Percentiles rank a stretch among this genome's conserved stretches.
Evolutionary conservation across 2,329 filamentous ascomycete species (phyloP).

Genomic region (Fusarium agapanthi): DNA sequence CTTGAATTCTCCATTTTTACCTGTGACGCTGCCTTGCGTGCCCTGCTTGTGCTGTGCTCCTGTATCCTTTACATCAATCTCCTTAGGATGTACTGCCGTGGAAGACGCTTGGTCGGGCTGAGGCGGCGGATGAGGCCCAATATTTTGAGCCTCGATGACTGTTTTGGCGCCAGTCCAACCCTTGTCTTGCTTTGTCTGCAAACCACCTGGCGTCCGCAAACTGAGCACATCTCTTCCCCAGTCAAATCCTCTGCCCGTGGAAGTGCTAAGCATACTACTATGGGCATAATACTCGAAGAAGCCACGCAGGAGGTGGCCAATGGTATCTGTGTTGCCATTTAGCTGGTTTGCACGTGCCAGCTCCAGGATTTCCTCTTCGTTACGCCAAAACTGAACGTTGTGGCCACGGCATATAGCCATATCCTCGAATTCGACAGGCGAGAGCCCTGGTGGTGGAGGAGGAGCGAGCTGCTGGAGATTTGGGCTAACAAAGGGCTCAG

Average conservation of each 20-base stretch:
- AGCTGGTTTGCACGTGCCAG: conserved; percentile 67
- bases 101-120: conserved; percentile 27
- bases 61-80: background rate
- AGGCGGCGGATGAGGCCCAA: conserved; percentile 32
- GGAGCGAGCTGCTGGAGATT: conserved; percentile 75
- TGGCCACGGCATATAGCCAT: conserved; percentile 65
- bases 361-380: conserved; percentile 73
- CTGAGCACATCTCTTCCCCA: conserved; percentile 86
- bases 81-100: background rate
- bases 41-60: conserved; percentile 17
- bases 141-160: conserved; percentile 61
- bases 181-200: conserved; percentile 78
- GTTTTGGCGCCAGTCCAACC: conserved; percentile 88
- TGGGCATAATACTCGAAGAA: conserved; percentile 91
- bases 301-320: conserved; percentile 77
- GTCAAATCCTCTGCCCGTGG: conserved; percentile 69
- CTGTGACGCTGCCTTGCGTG: conserved; percentile 25
- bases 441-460: conserved; percentile 48
- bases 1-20: conserved; percentile 59
- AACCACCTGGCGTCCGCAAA: conserved; percentile 74
- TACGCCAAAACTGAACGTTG: conserved; percentile 80
- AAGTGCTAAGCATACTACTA: conserved; percentile 61
- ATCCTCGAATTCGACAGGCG: conserved; percentile 35
- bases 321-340: conserved; percentile 72
- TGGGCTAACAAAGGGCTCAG: conserved; percentile 80